Base-by-base conservation (phyloP, 768 basidiomycete genomes). In the Agaricus bisporus region DNA sequence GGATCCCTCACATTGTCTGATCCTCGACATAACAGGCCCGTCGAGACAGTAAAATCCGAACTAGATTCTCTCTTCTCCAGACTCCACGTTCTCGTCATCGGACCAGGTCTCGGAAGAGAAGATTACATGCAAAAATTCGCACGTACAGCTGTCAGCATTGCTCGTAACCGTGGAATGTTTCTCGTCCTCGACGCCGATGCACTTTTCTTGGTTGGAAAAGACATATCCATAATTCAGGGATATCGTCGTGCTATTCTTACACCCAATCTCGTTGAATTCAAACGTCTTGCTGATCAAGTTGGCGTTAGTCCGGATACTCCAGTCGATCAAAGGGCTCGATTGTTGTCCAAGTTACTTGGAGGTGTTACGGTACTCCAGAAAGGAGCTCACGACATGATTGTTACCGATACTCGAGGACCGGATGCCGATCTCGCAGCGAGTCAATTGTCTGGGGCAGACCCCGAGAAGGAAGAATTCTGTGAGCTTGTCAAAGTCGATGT, bases 101-200 rank as follows among this genome's bases (percentile, higher is more conserved):
- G 97, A 0, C 97, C 97, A 0, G 97, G 97, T 5, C 80, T 99
- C 0, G 97, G 97, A 0, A 83, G 97, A 0, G 91, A 93, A 62
- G 68, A 77, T 3, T 89, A 91, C 71, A 99, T 98, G 93, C 91
- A 91, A 64, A 68, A 67, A 4, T 92, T 82, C 54, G 95, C 94
- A 1, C 80, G 79, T 53, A 67, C 84, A 25, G 92, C 95, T 0
- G 71, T 98, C 17, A 68, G 69, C 9, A 74, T 95, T 39, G 95
- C 95, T 3, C 75, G 76, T n/a, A 58, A 67, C 46, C 76, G 79
- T 36, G 86, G 85, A 49, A 88, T 95, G 83, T 95, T 86, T 66
- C 73, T 98, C 57, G 94, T 98, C 15, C 75, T 99, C 14, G 97
- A 99, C 62, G 97, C 95, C 0, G 95, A 99, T 64, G 92, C 87